A percentile compares a stretch with the other conserved stretches of the same genome.
Conservation (phyloP, 1,284 basidiomycete genomes). For the Cryptococcus sp. region DNA sequence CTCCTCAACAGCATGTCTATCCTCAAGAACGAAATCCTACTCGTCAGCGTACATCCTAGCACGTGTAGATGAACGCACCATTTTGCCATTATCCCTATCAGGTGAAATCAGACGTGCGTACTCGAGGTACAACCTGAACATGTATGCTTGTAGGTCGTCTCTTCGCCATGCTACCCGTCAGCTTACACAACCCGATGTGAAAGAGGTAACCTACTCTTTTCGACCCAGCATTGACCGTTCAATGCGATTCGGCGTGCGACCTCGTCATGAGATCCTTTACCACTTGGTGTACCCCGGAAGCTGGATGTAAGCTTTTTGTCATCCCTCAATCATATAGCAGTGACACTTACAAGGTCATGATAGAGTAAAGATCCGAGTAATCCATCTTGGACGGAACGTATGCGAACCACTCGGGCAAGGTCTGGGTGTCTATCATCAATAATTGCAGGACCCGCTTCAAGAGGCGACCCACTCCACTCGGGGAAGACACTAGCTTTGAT, state of each 20-base stretch:
- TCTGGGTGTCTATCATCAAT: conserved; percentile 30
- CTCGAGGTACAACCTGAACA: conserved; percentile 54
- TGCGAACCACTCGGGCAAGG: conserved; percentile 48
- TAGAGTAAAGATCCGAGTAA: conserved; percentile 49
- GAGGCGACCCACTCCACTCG: conserved; percentile 44
- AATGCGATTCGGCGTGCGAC: conserved; percentile 48
- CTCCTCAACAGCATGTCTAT: too few relatives aligned
- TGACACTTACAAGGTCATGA: conserved; percentile 46
- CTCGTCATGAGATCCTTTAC: conserved; percentile 47
- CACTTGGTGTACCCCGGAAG: conserved; percentile 46
- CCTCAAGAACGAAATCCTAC: conserved; percentile 24
- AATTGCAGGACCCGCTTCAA: background rate
- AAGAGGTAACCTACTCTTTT: conserved; percentile 36
- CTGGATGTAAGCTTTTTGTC: conserved; percentile 9
- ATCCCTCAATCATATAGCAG: background rate
- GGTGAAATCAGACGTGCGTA: conserved; percentile 54
- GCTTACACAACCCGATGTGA: background rate
- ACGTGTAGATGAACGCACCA: conserved; percentile 27
- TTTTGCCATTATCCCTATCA: conserved; percentile 51
- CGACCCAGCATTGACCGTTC: conserved; percentile 51
- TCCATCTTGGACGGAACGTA: conserved; percentile 50
- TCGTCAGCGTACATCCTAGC: background rate
- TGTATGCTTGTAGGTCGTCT: conserved; percentile 48
- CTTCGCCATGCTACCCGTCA: conserved; percentile 34
- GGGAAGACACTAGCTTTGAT: conserved; percentile 50